Conservation (phyloP, 768 basidiomycete genomes). For the Phaeotremella skinneri region DNA sequence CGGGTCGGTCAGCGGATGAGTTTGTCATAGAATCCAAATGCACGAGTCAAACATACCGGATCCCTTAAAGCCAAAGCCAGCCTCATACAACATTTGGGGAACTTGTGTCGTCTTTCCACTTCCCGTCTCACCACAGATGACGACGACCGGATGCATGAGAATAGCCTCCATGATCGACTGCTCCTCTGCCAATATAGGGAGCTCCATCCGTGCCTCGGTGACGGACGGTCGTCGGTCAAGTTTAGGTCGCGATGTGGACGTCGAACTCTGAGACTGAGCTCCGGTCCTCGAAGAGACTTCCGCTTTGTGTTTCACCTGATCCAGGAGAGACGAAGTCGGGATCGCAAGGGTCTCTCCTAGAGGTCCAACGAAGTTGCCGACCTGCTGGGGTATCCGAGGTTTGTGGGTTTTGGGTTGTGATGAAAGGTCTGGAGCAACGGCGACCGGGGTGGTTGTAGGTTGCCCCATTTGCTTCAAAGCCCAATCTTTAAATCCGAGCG, state of each 20-base stretch:
- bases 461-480: slow-evolving; percentile 70
- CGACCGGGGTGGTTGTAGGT: slow-evolving; percentile 20
- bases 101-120: slow-evolving; percentile 98
- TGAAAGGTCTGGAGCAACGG: slow-evolving; percentile 37
- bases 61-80: slow-evolving; percentile 79
- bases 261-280: slow-evolving; percentile 4
- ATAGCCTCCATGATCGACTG: slow-evolving; percentile 92
- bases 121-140: slow-evolving; percentile 92
- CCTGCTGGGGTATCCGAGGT: slow-evolving; percentile 53
- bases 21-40: background rate
- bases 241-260: slow-evolving; percentile 50
- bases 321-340: slow-evolving; percentile 60
- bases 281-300: background rate
- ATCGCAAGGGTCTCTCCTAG: slow-evolving; percentile 69
- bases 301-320: slow-evolving; percentile 19
- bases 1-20: slow-evolving; percentile 6
- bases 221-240: slow-evolving; percentile 69
- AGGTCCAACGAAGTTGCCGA: slow-evolving; percentile 60
- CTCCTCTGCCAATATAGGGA: slow-evolving; percentile 91
- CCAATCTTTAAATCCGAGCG: slow-evolving; percentile 79
- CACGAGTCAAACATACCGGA: slow-evolving; percentile 62
- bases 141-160: slow-evolving; percentile 76
- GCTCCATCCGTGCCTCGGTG: slow-evolving; percentile 68
- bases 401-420: slow-evolving; percentile 33
- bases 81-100: slow-evolving; percentile 97